A percentile compares a stretch with the other conserved stretches of the same genome.
These are phyloP conservation scores for Thalassiosira mediterranea DNA, from an alignment of 352 stramenopile genomes.

Conservation along the genomic window DNA sequence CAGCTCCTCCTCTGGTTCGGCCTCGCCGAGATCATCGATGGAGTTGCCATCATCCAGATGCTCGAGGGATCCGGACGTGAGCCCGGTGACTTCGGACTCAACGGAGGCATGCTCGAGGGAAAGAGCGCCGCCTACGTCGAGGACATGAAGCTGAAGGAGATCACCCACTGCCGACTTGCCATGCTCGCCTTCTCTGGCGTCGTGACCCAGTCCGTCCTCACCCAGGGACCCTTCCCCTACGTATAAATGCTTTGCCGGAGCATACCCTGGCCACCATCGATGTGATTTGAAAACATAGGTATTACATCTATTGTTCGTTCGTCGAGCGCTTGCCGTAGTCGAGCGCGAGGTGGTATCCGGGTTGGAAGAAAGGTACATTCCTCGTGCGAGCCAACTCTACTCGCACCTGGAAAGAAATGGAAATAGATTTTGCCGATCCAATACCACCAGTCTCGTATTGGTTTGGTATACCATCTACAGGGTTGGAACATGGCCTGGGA, in stretches of 20 bases:
- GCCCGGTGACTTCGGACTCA: constrained; percentile 85
- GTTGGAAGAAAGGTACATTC: too few species aligned
- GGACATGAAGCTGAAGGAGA: constrained; percentile 82
- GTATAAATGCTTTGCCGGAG: constrained; percentile 50
- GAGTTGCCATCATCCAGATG: constrained; percentile 77
- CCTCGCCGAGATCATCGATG: constrained; percentile 72
- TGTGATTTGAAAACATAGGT: neutral
- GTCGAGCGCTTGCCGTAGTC: too few species aligned
- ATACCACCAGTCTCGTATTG: too few species aligned
- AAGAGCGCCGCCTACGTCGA: constrained; percentile 74
- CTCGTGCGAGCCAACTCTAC: too few species aligned
- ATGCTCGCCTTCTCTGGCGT: constrained; percentile 87
- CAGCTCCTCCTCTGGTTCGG: constrained; percentile 72
- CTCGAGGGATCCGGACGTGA: constrained; percentile 82
- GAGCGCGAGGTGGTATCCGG: too few species aligned
- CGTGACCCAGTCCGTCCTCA: constrained; percentile 87
- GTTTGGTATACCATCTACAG: too few species aligned
- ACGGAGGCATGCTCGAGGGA: constrained; percentile 68
- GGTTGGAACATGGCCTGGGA: too few species aligned
- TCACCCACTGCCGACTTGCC: constrained; percentile 85
- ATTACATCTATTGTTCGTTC: too few species aligned
- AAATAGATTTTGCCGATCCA: too few species aligned
- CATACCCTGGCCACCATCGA: neutral
- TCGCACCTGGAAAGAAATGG: too few species aligned
- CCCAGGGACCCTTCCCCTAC: constrained; percentile 79